Base-by-base conservation (phyloP, 768 basidiomycete genomes). In the Porphyrellus cyaneotinctus region DNA sequence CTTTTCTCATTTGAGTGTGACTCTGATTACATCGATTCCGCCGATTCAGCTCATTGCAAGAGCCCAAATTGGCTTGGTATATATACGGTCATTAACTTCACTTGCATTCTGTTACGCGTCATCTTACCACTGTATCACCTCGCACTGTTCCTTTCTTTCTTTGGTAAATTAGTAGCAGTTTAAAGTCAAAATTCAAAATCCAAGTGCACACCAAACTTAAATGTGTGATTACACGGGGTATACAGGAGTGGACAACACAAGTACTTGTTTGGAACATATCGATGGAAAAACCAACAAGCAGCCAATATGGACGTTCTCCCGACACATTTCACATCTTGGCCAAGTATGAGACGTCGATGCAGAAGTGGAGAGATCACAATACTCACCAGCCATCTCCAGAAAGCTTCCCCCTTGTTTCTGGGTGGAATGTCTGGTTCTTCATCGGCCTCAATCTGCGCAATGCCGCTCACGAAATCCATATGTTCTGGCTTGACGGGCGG, bases 361-460 rank as follows among this genome's bases (percentile, higher is more conserved):
- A 24, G 14, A 30, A 20, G 23, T 14, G 11, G 45, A 43, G 10
- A 36, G 17, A 23, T 18, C 8, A 10, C 0, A 30, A 47, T 26
- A 72, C 86, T 74, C 56, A 93, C 87, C 68, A 94, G 70, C 85
- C 85, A 88, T 53, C 69, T 71, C 91, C 91, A 93, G 70, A 91
- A 77, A 24, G 81, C 81, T 51, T 88, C 88, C 3, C 71, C 0
- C 61, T 71, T 79, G 64, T 87, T 92, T 60, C 57, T 81, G 3
- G 92, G 88, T 14, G 83, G 82, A 7, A 78, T 79, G 18, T 91
- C 87, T 39, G 91, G 87, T 60, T 79, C 80, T 75, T 75, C 77
- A 2, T 81, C 83, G 0, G 85, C 84, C 62, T 85, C 84, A 41
- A 89, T 84, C 63, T 85, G 80, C 32, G 78, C 83, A 49, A 88